phyloP scores from a whole-genome alignment of 257 asterid genomes.

The Solanum habrochaites region DNA sequence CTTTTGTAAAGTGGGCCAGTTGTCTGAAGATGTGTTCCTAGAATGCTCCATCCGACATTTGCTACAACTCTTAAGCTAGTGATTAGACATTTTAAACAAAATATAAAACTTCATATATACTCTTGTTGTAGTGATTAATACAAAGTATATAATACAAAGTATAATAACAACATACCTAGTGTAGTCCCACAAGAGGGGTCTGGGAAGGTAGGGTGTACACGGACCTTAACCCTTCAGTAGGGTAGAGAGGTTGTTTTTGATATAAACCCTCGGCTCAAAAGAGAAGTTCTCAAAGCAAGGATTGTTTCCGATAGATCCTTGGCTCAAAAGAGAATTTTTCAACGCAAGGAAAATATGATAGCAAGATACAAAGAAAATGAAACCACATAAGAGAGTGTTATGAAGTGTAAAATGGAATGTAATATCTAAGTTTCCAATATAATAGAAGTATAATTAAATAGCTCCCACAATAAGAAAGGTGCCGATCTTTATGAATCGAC shows the following conservation, averaged over 20 bases:
- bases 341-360: neutral
- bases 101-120: neutral
- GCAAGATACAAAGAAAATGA: neutral
- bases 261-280: neutral
- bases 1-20: neutral
- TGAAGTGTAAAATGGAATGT: neutral
- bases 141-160: no score
- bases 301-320: neutral
- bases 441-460: neutral
- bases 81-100: neutral
- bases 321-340: neutral
- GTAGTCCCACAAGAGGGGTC: neutral
- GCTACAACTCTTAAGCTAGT: neutral
- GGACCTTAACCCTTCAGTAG: neutral
- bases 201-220: neutral
- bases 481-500: neutral
- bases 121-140: neutral
- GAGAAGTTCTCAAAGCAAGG: neutral
- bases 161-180: neutral
- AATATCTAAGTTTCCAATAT: neutral
- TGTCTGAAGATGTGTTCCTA: neutral
- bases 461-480: neutral
- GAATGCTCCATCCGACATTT: neutral
- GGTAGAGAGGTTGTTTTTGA: neutral
- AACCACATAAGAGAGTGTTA: neutral